phyloP scores from a whole-genome alignment of 192 early-diverging fungal species.

The Backusella macrospora region DNA sequence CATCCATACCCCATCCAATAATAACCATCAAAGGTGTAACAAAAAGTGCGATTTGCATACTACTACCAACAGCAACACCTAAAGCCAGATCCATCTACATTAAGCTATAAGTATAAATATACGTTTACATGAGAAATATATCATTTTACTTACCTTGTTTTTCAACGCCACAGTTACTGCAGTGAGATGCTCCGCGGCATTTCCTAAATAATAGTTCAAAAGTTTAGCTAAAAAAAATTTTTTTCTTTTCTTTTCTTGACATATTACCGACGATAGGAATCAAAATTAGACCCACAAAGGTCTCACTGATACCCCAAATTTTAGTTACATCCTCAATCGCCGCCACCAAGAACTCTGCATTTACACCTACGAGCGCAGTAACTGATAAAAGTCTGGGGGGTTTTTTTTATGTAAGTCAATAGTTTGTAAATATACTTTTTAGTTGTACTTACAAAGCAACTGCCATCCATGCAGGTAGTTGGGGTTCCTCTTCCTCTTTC shows the following conservation, averaged over 20 bases:
- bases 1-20: slow-evolving; percentile 77
- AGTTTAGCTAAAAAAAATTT: slow-evolving; percentile 60
- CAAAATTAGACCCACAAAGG: slow-evolving; percentile 91
- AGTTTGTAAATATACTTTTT: slow-evolving; percentile 32
- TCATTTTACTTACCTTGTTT: slow-evolving; percentile 56
- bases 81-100: slow-evolving; percentile 83
- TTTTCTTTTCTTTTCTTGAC: neutral
- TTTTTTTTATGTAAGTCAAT: neutral
- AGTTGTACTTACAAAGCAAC: slow-evolving; percentile 28
- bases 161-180: slow-evolving; percentile 79
- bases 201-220: slow-evolving; percentile 30
- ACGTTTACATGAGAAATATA: neutral
- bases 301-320: slow-evolving; percentile 69
- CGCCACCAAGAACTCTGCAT: slow-evolving; percentile 83
- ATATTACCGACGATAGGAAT: slow-evolving; percentile 77
- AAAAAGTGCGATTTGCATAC: slow-evolving; percentile 88
- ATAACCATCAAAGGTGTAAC: slow-evolving; percentile 74
- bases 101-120: neutral
- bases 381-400: slow-evolving; percentile 52
- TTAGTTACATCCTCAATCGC: slow-evolving; percentile 79
- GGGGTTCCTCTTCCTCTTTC: slow-evolving; percentile 69
- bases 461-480: slow-evolving; percentile 50
- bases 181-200: slow-evolving; percentile 86
- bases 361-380: slow-evolving; percentile 75
- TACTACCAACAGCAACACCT: slow-evolving; percentile 85